A percentile compares a stretch with the other conserved stretches of the same genome.
These are phyloP conservation scores for Aristolochia contorta DNA, from an alignment of 164 flowering plant genomes.

Conservation along the genomic window DNA sequence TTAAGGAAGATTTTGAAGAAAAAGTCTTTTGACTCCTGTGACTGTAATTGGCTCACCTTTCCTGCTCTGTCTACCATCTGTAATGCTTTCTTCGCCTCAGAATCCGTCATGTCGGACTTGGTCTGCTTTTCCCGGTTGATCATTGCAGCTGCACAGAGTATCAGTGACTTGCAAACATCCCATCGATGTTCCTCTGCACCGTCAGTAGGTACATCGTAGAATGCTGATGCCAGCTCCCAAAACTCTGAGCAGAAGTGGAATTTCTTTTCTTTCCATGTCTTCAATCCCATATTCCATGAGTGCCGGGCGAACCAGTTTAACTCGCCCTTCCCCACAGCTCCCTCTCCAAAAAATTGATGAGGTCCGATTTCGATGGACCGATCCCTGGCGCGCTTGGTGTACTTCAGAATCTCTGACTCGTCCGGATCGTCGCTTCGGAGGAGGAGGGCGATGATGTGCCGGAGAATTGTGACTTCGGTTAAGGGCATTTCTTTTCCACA, in stretches of 20 bases:
- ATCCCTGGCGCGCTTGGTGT: conserved; percentile 36
- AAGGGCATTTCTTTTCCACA: conserved; percentile 56
- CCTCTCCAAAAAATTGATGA: conserved; percentile 65
- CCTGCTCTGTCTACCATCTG: conserved; percentile 68
- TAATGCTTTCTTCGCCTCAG: conserved; percentile 50
- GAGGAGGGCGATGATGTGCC: conserved; percentile 58
- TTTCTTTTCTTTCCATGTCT: conserved; percentile 45
- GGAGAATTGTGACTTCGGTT: conserved; percentile 58
- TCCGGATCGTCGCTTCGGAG: conserved; percentile 38
- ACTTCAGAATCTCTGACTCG: conserved; percentile 37
- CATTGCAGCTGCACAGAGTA: conserved; percentile 53
- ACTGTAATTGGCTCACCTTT: conserved; percentile 39
- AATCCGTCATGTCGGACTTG: conserved; percentile 29
- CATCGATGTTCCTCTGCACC: conserved; percentile 28
- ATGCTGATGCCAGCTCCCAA: conserved; percentile 60
- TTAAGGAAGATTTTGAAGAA: neutral
- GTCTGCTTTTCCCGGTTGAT: conserved; percentile 55
- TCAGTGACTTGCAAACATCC: conserved; percentile 62
- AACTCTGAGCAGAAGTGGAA: conserved; percentile 56
- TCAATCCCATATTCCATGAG: conserved; percentile 76
- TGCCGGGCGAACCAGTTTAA: conserved; percentile 70
- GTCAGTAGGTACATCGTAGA: conserved; percentile 32
- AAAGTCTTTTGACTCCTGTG: neutral
- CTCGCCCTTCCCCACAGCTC: conserved; percentile 72
- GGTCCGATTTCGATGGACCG: conserved; percentile 51